Base-by-base conservation (phyloP, 805 yeast species). In the Wickerhamomyces bisporus region DNA sequence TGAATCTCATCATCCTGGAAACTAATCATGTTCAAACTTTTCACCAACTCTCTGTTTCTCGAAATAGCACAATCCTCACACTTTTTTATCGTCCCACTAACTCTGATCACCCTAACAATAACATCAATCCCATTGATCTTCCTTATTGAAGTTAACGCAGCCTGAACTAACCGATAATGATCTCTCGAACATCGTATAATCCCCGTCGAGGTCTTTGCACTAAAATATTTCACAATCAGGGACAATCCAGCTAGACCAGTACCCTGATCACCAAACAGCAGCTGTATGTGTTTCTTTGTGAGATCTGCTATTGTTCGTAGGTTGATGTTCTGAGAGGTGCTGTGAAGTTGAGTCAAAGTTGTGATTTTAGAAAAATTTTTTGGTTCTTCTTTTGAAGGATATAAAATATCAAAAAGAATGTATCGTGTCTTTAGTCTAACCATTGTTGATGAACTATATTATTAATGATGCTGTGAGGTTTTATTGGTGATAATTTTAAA, bases 401-500 rank as follows among this genome's bases (percentile, higher is more conserved):
- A 79, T 5, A 85, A 58, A 0, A 89, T 61, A 48, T 88, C 95
- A 57, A 91, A 89, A 4, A 88, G 67, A 11, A 89, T 69, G 52
- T 91, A 89, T 48, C 98, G 66, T 14, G 88, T 79, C 58, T 89
- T 89, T 21, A 89, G 68, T 52, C 98, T 75, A 13, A 89, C 98
- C 98, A 89, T 89, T 6, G n/a, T n/a, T n/a, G n/a, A n/a, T n/a
- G n/a, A n/a, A n/a, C n/a, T n/a, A n/a, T n/a, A n/a, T n/a, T n/a
- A n/a, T n/a, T n/a, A n/a, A n/a, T n/a, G n/a, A n/a, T n/a, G n/a
- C n/a, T n/a, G n/a, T n/a, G n/a, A n/a, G n/a, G n/a, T n/a, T n/a
- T n/a, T n/a, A n/a, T n/a, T n/a, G n/a, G n/a, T n/a, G n/a, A n/a
- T n/a, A n/a, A n/a, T n/a, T n/a, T n/a, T n/a, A n/a, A n/a, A n/a